Evolutionary conservation across 2,329 filamentous ascomycete genomes (phyloP), one percentile per base, ranked within the genome.

Genomic region (Venturia oleaginea): DNA sequence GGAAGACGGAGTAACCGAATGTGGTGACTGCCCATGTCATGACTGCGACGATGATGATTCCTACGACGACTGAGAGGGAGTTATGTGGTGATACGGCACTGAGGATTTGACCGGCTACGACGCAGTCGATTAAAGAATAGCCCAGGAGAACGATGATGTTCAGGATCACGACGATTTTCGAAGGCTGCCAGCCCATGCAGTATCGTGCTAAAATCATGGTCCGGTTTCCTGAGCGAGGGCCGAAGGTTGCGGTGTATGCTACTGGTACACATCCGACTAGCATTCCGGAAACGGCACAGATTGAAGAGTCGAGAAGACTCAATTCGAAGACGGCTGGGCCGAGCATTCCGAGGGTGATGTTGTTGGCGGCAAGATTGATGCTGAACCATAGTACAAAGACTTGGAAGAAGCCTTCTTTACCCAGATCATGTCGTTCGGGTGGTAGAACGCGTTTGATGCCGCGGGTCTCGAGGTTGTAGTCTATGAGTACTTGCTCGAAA

Each of bases 101-200:
- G 6, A 87, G 73, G 37, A 86, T 83, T 68, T 86, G 83, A 0
- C 84, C 85, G 3, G 81, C 81, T 34, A 87, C 78, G 79, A 82
- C 11, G 86, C 82, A 84, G 71, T 86, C 83, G 66, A 89, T 84
- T 71, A 88, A 75, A 22, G 79, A 77, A 68, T 87, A 88, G 10
- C 85, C 85, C 2, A 87, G 76, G 70, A 87, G 77, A 27, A 86
- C 81, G 55, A 88, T 80, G 59, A 88, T 76, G 69, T 87, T 87
- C 65, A 88, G 75, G 27, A 87, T 69, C 17, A 86, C 84, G 40
- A 86, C 80, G 8, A 88, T 72, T 72, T 87, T 87, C 62, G 82
- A 82, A 0, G 85, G 85, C 78, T 82, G 87, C 82, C 83, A 87
- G 7, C 85, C 85, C 81, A 87, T 86, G 22, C 81, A 76, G 69